phyloP scores from a whole-genome alignment of 164 flowering plant genomes.

The Brasenia schreberi region DNA sequence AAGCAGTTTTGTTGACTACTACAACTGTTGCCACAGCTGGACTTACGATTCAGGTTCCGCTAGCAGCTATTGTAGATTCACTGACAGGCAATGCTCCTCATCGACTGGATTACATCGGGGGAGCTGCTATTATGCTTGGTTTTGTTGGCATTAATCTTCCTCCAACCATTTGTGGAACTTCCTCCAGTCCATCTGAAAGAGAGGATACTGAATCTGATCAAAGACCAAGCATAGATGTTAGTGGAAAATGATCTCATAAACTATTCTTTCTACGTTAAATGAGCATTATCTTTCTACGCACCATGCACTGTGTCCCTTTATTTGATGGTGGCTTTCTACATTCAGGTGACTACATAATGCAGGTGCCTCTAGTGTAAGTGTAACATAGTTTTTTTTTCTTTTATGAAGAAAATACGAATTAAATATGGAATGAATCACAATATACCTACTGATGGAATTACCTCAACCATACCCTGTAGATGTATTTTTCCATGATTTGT shows the following conservation, averaged over 20 bases:
- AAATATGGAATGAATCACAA: no score
- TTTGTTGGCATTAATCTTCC: conserved; percentile 83
- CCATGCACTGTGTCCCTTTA: no score
- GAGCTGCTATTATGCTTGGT: conserved; percentile 64
- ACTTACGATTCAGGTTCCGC: conserved; percentile 87
- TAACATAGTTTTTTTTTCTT: no score
- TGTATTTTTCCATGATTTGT: no score
- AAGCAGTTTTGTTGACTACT: conserved; percentile 83
- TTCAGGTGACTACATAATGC: no score
- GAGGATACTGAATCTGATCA: conserved; percentile 16
- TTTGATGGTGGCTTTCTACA: no score
- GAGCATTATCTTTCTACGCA: no score
- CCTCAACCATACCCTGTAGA: no score
- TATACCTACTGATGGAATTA: no score
- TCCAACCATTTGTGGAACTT: conserved; percentile 24
- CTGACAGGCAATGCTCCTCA: conserved; percentile 63
- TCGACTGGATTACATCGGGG: conserved; percentile 70
- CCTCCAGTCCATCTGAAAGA: conserved; percentile 26
- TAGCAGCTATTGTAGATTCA: conserved; percentile 83
- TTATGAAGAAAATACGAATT: no score
- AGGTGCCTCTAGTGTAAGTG: no score
- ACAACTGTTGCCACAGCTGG: conserved; percentile 96
- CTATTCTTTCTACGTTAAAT: no score
- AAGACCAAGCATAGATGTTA: background rate
- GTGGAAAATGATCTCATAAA: background rate